Conservation (phyloP, 1,284 basidiomycete genomes). For the Schizophyllum commune region DNA sequence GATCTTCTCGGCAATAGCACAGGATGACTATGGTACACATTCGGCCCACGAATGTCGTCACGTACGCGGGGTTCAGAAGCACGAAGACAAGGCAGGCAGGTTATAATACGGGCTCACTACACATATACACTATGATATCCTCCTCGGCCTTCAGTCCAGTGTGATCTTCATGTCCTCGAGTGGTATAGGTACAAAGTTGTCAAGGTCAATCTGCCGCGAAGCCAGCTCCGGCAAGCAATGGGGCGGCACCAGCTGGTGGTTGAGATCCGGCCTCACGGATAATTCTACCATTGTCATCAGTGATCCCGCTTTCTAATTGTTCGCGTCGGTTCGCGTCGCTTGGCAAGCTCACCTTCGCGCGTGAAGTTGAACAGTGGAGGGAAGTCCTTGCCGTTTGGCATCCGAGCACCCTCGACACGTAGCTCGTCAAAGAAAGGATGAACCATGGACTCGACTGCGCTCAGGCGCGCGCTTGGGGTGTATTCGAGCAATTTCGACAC, state of each 20-base stretch:
- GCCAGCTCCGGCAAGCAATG: slow-evolving; percentile 86
- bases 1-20: no score
- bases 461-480: slow-evolving; percentile 88
- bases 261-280: slow-evolving; percentile 92
- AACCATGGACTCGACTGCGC: slow-evolving; percentile 89
- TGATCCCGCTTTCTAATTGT: neutral
- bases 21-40: neutral
- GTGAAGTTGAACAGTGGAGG: slow-evolving; percentile 95
- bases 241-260: slow-evolving; percentile 83
- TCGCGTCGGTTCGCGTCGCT: neutral
- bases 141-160: slow-evolving; percentile 49
- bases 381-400: slow-evolving; percentile 97
- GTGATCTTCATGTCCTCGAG: slow-evolving; percentile 87
- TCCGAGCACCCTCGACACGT: slow-evolving; percentile 79
- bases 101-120: neutral
- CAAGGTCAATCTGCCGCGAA: slow-evolving; percentile 80
- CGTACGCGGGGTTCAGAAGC: neutral
- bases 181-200: slow-evolving; percentile 92
- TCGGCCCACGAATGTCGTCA: neutral
- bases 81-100: neutral
- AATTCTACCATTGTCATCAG: slow-evolving; percentile 57
- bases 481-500: slow-evolving; percentile 96
- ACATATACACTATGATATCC: neutral
- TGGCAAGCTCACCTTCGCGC: slow-evolving; percentile 68
- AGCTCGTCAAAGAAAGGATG: slow-evolving; percentile 99